A percentile compares a stretch with the other conserved stretches of the same genome.
These are phyloP conservation scores for Myochromella boudieri DNA, from an alignment of 768 basidiomycete genomes.

Conservation along the genomic window DNA sequence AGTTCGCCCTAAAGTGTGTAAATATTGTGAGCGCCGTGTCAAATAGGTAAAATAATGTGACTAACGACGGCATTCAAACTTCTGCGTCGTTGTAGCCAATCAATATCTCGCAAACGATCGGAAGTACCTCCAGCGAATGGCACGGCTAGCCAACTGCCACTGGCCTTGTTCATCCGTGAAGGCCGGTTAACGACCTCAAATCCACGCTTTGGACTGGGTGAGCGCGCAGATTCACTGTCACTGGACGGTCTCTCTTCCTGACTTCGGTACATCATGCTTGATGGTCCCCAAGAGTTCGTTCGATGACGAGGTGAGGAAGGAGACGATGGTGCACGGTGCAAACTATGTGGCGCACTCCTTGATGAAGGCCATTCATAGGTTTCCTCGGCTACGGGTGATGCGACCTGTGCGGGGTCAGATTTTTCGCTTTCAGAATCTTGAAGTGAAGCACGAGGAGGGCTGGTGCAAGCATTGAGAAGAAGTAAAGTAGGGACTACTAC, in stretches of 20 bases:
- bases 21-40: conserved; percentile 10
- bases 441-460: conserved; percentile 1
- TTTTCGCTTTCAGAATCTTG: conserved; percentile 17
- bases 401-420: conserved; percentile 9
- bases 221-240: conserved; percentile 45
- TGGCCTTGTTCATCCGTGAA: conserved; percentile 30
- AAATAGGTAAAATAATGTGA: conserved; percentile 9
- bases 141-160: conserved; percentile 29
- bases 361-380: conserved; percentile 27
- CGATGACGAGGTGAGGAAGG: conserved; percentile 42
- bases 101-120: conserved; percentile 59
- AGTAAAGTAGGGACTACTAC: conserved; percentile 45
- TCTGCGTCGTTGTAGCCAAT: conserved; percentile 76
- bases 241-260: conserved; percentile 45
- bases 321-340: conserved; percentile 36
- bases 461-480: conserved; percentile 20
- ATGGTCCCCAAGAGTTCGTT: conserved; percentile 52
- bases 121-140: conserved; percentile 12
- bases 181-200: conserved; percentile 59
- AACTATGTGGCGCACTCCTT: conserved; percentile 35
- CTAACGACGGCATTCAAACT: conserved; percentile 71
- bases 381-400: conserved; percentile 28
- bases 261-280: conserved; percentile 37
- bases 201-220: conserved; percentile 36
- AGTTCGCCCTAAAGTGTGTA: conserved; percentile 60